Evolutionary conservation across 2,329 filamentous ascomycete genomes (phyloP).

Genomic region (Fusarium concolor): DNA sequence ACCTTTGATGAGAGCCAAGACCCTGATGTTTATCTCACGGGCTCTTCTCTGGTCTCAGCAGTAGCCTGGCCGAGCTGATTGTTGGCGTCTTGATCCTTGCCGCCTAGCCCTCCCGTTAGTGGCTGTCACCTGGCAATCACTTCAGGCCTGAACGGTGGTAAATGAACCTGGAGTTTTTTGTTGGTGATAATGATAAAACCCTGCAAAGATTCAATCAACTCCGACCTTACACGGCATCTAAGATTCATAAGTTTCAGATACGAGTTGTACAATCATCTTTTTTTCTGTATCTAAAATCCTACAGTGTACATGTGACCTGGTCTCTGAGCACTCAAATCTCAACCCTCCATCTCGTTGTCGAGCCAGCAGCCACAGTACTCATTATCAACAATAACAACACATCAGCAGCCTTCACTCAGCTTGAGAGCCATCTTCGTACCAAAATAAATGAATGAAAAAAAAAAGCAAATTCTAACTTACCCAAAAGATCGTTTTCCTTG

Average conservation of each 20-base stretch:
- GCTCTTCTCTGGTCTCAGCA: not conserved
- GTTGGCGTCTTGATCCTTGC: slow-evolving; percentile 28
- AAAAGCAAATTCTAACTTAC: slow-evolving; percentile 33
- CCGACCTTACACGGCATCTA: not conserved
- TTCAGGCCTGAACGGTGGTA: slow-evolving; percentile 41
- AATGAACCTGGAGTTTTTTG: slow-evolving; percentile 19
- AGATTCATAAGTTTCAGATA: not conserved
- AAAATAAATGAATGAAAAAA: not conserved
- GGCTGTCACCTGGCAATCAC: slow-evolving; percentile 36
- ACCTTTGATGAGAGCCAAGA: slow-evolving; percentile 37
- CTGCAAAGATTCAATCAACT: not conserved
- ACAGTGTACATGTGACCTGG: not conserved
- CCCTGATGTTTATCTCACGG: slow-evolving; percentile 32
- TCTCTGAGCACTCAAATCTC: not conserved
- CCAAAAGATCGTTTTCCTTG: slow-evolving; percentile 8
- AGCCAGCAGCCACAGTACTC: slow-evolving; percentile 29
- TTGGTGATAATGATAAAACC: slow-evolving; percentile 24
- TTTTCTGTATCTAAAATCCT: not conserved
- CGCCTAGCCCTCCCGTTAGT: slow-evolving; percentile 35
- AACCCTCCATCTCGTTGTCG: slow-evolving; percentile 24
- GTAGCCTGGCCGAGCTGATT: slow-evolving; percentile 22
- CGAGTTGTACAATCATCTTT: not conserved
- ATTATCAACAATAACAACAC: slow-evolving; percentile 31
- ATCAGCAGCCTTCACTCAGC: slow-evolving; percentile 13
- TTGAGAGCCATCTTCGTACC: slow-evolving; percentile 8